phyloP scores from a whole-genome alignment of 768 basidiomycete species.

The Lactarius quietus region DNA sequence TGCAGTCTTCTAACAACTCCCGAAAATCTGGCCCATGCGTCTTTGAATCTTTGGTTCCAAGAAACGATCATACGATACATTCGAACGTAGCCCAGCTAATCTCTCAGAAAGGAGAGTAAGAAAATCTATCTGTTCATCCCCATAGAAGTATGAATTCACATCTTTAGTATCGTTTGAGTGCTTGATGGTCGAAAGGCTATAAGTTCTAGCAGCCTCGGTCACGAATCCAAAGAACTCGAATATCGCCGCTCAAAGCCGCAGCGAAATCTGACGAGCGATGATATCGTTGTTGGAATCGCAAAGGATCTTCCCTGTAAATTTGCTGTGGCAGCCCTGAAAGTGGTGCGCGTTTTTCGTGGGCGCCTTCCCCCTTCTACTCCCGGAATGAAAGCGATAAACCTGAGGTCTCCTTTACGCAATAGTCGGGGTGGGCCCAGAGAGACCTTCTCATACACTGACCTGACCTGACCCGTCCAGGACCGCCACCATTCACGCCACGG shows the following conservation, averaged over 20 bases:
- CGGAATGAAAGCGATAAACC: background rate
- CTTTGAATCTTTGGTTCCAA: slow-evolving; percentile 40
- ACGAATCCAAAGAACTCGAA: slow-evolving; percentile 36
- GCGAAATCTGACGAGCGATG: slow-evolving; percentile 1
- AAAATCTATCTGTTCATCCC: slow-evolving; percentile 34
- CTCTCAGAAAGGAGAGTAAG: slow-evolving; percentile 11
- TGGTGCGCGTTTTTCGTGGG: slow-evolving; percentile 1
- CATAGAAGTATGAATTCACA: slow-evolving; percentile 73
- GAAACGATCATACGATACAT: slow-evolving; percentile 40
- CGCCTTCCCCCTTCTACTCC: background rate
- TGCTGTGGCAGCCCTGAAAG: slow-evolving; percentile 10
- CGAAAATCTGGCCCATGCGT: slow-evolving; percentile 51
- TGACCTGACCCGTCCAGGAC: slow-evolving; percentile 50
- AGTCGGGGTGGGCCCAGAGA: background rate
- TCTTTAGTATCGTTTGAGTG: slow-evolving; percentile 63
- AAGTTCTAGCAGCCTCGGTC: slow-evolving; percentile 43
- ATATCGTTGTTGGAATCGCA: background rate
- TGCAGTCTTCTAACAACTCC: slow-evolving; percentile 49
- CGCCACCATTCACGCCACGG: slow-evolving; percentile 48
- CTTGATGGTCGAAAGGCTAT: slow-evolving; percentile 47
- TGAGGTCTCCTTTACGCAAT: slow-evolving; percentile 2
- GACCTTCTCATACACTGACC: slow-evolving; percentile 36
- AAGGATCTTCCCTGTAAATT: slow-evolving; percentile 4
- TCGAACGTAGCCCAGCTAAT: background rate
- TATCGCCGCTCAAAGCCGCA: background rate